Percentiles rank a stretch among this genome's conserved stretches.
These are phyloP conservation scores for Heliosperma pusillum DNA, from an alignment of 148 eudicot genomes.

Conservation along the genomic window DNA sequence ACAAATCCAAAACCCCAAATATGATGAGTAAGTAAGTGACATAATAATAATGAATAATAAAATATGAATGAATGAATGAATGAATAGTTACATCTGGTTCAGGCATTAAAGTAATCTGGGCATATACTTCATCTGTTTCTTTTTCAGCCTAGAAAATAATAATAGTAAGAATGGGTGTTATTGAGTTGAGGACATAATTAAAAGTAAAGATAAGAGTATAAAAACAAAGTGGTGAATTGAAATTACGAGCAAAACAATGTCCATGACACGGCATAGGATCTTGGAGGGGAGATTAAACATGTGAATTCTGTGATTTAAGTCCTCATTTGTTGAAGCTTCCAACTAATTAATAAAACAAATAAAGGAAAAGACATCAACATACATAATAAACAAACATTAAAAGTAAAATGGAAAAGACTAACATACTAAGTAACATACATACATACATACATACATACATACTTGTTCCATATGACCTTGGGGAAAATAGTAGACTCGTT, in stretches of 20 bases:
- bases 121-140: conserved; percentile 95
- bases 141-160: conserved; percentile 73
- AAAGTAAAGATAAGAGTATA: no score
- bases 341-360: conserved; percentile 50
- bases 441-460: no score
- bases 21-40: background rate
- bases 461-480: conserved; percentile 98
- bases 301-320: conserved; percentile 51
- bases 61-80: no score
- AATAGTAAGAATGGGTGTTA: background rate
- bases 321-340: conserved; percentile 91
- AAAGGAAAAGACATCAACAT: no score
- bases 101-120: conserved; percentile 80
- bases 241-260: conserved; percentile 62
- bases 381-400: background rate
- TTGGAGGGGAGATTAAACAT: conserved; percentile 61
- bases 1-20: conserved; percentile 8
- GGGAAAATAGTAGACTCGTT: conserved; percentile 82
- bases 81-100: conserved; percentile 78
- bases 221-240: no score
- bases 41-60: no score
- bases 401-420: no score
- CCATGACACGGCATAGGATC: conserved; percentile 76
- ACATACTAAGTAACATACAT: no score
- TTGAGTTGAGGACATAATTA: no score